Evolutionary conservation across 2,329 filamentous ascomycete species (phyloP).

Genomic region (Trichoderma breve): DNA sequence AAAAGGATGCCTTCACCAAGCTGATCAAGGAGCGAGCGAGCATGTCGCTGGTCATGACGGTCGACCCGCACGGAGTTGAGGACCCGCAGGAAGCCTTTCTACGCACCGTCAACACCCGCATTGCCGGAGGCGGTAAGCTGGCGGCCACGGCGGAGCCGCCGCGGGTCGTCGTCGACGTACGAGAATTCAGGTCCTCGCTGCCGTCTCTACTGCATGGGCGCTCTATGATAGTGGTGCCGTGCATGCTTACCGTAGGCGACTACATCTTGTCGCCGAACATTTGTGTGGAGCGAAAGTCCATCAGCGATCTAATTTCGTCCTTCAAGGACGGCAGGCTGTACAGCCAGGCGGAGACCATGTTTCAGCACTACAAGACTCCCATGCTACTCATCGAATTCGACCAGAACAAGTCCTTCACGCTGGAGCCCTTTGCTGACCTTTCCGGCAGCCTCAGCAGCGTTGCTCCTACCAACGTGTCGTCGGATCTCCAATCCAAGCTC

Average conservation of each 20-base stretch:
- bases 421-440: slow-evolving; percentile 74
- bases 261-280: slow-evolving; percentile 91
- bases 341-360: slow-evolving; percentile 90
- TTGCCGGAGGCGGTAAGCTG: slow-evolving; percentile 86
- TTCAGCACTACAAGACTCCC: slow-evolving; percentile 82
- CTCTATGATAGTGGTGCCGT: slow-evolving; percentile 84
- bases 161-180: slow-evolving; percentile 89
- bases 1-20: slow-evolving; percentile 94
- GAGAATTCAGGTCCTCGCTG: slow-evolving; percentile 90
- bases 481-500: slow-evolving; percentile 86
- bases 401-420: slow-evolving; percentile 93
- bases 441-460: slow-evolving; percentile 61
- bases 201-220: slow-evolving; percentile 88
- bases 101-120: slow-evolving; percentile 92
- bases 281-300: slow-evolving; percentile 90
- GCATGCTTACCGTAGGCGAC: slow-evolving; percentile 94
- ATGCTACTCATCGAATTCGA: slow-evolving; percentile 98
- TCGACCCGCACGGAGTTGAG: slow-evolving; percentile 65
- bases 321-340: slow-evolving; percentile 90
- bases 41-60: slow-evolving; percentile 86
- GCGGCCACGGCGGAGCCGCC: slow-evolving; percentile 82
- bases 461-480: slow-evolving; percentile 55
- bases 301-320: slow-evolving; percentile 86
- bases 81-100: slow-evolving; percentile 91
- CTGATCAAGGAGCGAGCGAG: slow-evolving; percentile 90